These are phyloP conservation scores for Cutaneotrichosporon sp. DNA, from an alignment of 1,284 basidiomycete species.

Conservation along the genomic window DNA sequence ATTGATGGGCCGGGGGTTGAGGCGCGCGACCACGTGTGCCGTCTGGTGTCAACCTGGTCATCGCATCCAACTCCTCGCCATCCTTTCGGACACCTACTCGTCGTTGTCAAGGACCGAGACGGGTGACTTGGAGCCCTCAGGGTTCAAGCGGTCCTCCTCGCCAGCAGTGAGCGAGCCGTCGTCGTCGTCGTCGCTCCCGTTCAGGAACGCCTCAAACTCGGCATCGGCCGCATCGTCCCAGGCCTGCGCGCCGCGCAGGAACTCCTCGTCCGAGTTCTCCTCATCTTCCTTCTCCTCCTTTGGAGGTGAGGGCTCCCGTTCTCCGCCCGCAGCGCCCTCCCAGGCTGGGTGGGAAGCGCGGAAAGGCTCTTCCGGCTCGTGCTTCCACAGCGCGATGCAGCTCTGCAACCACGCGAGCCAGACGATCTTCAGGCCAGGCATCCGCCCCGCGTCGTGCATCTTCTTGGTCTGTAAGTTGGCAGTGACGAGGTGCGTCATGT, in stretches of 20 bases:
- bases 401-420: constrained; percentile 87
- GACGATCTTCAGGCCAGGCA: constrained; percentile 74
- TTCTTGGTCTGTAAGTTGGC: constrained; percentile 90
- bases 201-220: constrained; percentile 19
- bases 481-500: constrained; percentile 87
- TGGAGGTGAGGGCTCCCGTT: not conserved
- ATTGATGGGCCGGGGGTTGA: constrained; percentile 21
- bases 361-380: constrained; percentile 38
- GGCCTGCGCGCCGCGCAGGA: not conserved
- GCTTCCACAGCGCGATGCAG: constrained; percentile 74
- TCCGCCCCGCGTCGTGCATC: constrained; percentile 73
- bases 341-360: constrained; percentile 44
- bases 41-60: constrained; percentile 5
- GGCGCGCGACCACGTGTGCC: constrained; percentile 20
- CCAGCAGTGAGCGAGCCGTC: constrained; percentile 6
- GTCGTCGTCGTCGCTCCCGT: constrained; percentile 11
- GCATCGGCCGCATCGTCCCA: constrained; percentile 24
- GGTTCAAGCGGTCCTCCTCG: constrained; percentile 1
- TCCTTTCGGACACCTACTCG: not conserved
- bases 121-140: constrained; percentile 3
- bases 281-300: constrained; percentile 2
- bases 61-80: not conserved
- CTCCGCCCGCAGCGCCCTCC: not conserved
- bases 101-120: constrained; percentile 7
- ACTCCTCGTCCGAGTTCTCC: not conserved